Evolutionary conservation across 2,329 filamentous ascomycete genomes (phyloP).

Genomic region (Aureobasidium subglaciale): DNA sequence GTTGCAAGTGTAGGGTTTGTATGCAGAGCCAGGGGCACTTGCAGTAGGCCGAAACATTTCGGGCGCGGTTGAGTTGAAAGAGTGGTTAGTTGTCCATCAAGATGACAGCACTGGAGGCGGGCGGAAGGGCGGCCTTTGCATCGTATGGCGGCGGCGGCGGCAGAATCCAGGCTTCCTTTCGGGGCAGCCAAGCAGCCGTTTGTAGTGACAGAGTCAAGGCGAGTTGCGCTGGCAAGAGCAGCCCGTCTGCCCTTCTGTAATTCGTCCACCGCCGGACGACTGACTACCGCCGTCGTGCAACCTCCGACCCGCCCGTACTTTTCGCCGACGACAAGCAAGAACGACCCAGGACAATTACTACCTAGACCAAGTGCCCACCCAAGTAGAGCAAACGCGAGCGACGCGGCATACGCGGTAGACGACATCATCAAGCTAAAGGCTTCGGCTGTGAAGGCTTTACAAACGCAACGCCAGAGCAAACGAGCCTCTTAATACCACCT

Average conservation of each 20-base stretch:
- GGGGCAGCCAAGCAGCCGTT: conserved; percentile 11
- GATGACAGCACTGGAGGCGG: conserved; percentile 2
- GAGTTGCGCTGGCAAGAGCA: conserved; percentile 10
- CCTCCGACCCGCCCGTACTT: not conserved
- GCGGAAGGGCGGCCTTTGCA: not conserved
- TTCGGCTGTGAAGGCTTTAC: not conserved
- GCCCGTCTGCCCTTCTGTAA: not conserved
- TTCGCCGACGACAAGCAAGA: not conserved
- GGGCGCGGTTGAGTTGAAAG: too few relatives aligned
- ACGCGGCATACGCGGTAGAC: not conserved
- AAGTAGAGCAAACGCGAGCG: not conserved
- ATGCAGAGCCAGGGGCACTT: not conserved
- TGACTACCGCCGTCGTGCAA: not conserved
- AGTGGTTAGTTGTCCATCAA: not conserved
- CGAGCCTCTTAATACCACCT: not conserved
- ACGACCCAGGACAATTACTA: not conserved
- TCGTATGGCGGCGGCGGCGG: not conserved
- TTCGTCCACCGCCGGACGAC: not conserved
- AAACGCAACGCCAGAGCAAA: conserved; percentile 11
- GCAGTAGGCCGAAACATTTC: not conserved
- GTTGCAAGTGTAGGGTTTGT: not conserved
- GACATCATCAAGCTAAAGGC: not conserved
- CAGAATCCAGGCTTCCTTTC: not conserved
- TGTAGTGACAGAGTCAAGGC: not conserved
- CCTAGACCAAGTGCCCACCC: not conserved